Evolutionary conservation across 208 protist species (phyloP), one percentile per base, ranked within the genome.

Genomic region (Phytomonas serpens): DNA sequence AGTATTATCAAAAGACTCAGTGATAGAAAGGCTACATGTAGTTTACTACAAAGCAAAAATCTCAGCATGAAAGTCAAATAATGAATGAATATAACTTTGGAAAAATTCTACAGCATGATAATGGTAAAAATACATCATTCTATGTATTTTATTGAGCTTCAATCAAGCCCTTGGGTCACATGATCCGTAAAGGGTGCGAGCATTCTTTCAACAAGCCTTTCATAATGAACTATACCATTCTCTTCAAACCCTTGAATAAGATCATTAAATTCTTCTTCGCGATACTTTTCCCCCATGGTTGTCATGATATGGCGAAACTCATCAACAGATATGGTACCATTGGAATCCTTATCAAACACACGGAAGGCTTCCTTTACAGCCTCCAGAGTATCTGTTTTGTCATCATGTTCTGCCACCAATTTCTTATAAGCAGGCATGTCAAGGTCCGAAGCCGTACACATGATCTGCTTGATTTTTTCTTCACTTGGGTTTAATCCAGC

Each of bases 281-380:
- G 88, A 72, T 98, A 95, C 76, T 98, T 98, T 76, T 99, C 97
- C 33, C 98, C 98, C 80, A 99, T 89, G 23, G 94, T 98, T 2
- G 94, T 98, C 93, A 99, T 98, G 51, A 99, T 97, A 72, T 98
- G 94, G 38, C 93, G 88, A 68, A 99, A 95, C 74, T 99, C 97
- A n/a, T 85, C 86, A 36, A 98, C 92, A 19, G 92, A 96, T 40
- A 99, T 97, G 13, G 86, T 97, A 29, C 98, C 98, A 80, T 98
- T 89, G 31, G 90, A 68, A 77, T 99, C 91, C 52, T 98, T 98
- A 77, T 99, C 97, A 74, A 99, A 99, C 19, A 99, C 94, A 31
- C 92, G 86, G 83, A 99, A 99, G 10, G 97, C 97, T 75, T 99
- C 97, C 61, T 93, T 91, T 13, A 99, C 93, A 29, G 97, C 96